Conservation (phyloP, 306 rosid genomes). For the Prosopis cineraria region DNA sequence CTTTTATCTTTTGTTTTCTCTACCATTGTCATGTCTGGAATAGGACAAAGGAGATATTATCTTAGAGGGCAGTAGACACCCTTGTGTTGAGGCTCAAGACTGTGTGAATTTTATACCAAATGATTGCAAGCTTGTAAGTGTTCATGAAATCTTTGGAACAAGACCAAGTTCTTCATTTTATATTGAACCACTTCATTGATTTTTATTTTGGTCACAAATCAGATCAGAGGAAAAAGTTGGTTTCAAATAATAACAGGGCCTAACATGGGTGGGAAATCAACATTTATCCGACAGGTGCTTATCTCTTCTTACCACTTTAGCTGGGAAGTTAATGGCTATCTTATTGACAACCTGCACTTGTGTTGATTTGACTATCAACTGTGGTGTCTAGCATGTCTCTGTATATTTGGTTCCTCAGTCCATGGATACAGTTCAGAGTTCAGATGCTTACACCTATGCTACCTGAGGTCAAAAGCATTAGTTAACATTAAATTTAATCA, state of each 20-base stretch:
- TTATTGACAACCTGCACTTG: conserved; percentile 2
- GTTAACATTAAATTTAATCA: conserved; percentile 28
- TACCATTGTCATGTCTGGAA: conserved; percentile 36
- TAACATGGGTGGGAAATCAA: conserved; percentile 99
- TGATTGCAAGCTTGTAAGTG: conserved; percentile 90
- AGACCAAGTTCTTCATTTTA: conserved; percentile 1
- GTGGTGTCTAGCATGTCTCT: conserved; percentile 21
- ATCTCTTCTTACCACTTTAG: conserved; percentile 33
- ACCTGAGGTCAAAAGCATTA: conserved; percentile 17
- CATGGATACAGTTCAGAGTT: conserved; percentile 18
- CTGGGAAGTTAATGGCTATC: conserved; percentile 24
- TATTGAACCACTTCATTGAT: conserved; percentile 20
- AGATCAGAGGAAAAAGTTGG: conserved; percentile 96
- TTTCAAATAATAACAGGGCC: conserved; percentile 97
- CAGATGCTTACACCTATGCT: conserved; percentile 13
- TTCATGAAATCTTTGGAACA: conserved; percentile 37
- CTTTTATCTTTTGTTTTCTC: conserved; percentile 6
- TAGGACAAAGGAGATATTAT: conserved; percentile 86
- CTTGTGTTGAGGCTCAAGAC: conserved; percentile 98
- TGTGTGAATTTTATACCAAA: conserved; percentile 98
- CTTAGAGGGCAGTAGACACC: conserved; percentile 93
- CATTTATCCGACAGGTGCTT: conserved; percentile 92
- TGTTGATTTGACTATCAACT: conserved; percentile 31
- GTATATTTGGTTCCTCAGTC: conserved; percentile 21
- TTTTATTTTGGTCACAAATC: conserved; percentile 26